phyloP scores from a whole-genome alignment of 371 early-diverging fungal species.

The Mucor ambiguus region DNA sequence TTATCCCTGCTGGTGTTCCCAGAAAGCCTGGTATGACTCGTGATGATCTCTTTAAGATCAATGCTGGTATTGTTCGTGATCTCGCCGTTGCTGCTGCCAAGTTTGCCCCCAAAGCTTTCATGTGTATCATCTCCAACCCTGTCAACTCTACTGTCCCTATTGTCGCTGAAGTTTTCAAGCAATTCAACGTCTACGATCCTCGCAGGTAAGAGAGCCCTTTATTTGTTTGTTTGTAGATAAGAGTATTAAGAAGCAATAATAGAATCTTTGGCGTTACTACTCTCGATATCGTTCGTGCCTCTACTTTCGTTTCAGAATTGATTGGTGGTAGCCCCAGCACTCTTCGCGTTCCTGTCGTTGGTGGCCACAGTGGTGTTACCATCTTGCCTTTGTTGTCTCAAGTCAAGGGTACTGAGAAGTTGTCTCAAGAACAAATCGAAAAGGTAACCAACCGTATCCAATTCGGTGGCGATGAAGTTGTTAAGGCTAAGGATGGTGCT shows the following conservation, averaged over 20 bases:
- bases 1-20: conserved; percentile 99
- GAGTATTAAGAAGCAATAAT: background rate
- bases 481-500: conserved; percentile 88
- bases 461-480: conserved; percentile 95
- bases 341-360: conserved; percentile 81
- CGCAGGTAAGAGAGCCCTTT: conserved; percentile 31
- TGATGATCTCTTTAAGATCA: conserved; percentile 98
- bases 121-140: conserved; percentile 98
- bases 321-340: conserved; percentile 53
- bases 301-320: conserved; percentile 76
- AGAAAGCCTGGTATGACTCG: conserved; percentile 99
- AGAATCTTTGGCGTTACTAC: conserved; percentile 91
- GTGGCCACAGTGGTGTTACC: conserved; percentile 93
- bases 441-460: conserved; percentile 86
- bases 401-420: conserved; percentile 51
- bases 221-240: background rate
- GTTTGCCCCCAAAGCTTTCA: conserved; percentile 93
- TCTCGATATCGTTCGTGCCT: conserved; percentile 88
- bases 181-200: conserved; percentile 86
- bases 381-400: conserved; percentile 83
- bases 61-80: conserved; percentile 93
- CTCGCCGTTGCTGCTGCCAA: conserved; percentile 71
- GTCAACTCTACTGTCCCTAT: conserved; percentile 99
- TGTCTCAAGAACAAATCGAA: conserved; percentile 75
- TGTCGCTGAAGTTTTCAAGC: conserved; percentile 95